Evolutionary conservation across 345 rosid species (phyloP).

Genomic region (Syzygium aqueum): DNA sequence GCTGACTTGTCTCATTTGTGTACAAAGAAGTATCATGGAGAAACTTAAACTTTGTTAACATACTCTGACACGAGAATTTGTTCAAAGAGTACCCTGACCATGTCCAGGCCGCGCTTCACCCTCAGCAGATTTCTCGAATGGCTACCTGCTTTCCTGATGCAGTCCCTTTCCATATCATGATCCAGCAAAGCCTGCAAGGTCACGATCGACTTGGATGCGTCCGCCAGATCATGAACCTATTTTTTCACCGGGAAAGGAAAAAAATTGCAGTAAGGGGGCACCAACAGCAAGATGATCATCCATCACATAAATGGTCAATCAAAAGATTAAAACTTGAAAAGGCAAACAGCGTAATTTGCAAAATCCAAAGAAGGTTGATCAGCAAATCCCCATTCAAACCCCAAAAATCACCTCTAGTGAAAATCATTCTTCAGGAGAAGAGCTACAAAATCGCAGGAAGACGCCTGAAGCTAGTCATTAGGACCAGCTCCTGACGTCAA

Average conservation of each 20-base stretch:
- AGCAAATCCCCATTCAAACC: not conserved
- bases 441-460: not conserved
- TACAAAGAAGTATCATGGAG: not conserved
- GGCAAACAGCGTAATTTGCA: not conserved
- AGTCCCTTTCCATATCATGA: constrained; percentile 38
- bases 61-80: constrained; percentile 65
- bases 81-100: constrained; percentile 85
- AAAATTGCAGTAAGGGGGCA: not conserved
- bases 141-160: constrained; percentile 70
- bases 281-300: not conserved
- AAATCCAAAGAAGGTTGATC: not conserved
- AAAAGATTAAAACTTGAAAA: not conserved
- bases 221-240: constrained; percentile 73
- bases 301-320: no score
- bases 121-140: constrained; percentile 83
- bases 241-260: not conserved
- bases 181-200: constrained; percentile 52
- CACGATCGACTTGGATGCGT: constrained; percentile 56
- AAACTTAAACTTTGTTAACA: constrained; percentile 5
- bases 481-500: not conserved
- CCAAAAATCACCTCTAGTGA: not conserved
- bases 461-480: not conserved
- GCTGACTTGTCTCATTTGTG: rapidly evolving
- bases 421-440: not conserved
- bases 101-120: constrained; percentile 94